Base-by-base conservation (phyloP, 2,329 filamentous ascomycete genomes). In the Aspergillus sp. region DNA sequence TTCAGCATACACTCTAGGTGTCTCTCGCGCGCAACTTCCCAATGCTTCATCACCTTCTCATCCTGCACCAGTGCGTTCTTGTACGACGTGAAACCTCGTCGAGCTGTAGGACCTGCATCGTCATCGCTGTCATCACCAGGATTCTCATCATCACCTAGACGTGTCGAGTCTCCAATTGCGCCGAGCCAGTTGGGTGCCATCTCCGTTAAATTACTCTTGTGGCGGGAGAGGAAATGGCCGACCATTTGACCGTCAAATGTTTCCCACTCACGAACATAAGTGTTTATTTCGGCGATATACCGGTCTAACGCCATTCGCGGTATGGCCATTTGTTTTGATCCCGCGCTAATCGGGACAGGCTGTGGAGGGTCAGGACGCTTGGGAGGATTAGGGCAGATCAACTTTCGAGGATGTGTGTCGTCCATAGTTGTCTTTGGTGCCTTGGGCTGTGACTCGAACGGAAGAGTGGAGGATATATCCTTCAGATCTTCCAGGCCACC, bases 191-290 rank as follows among this genome's bases (percentile, higher is more conserved):
- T 73, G 3, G 73, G 72, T 0, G 71, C 73, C 59, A 76, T 79
- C 24, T 72, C 78, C 19, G 69, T 79, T 61, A 78, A 72, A 15
- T 78, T 73, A 17, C 78, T 76, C 12, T 78, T 75, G 60, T 83
- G 80, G 33, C 84, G 77, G 2, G 77, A 74, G 14, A 76, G 76
- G 66, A 87, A 86, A 61, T 87, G 82, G 3, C 74, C 71, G 9
- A 85, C 74, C 73, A 88, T 83, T 15, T 72, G 77, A 33, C 76
- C 73, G 63, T 84, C 83, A 68, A 84, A 87, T 2, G 66, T 66
- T 61, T 80, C 80, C 77, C 82, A 87, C n/a, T 82, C 79, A 35
- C 74, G 74, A 64, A 86, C 79, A 67, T 88, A 88, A 0, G 70
- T 66, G 12, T 75, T 75, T 77, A 88, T 84, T 19, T 78, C 75